Percentiles rank a stretch among this genome's conserved stretches.
These are phyloP conservation scores for Nicotiana benthamiana DNA, from an alignment of 257 asterid species.

Conservation along the genomic window DNA sequence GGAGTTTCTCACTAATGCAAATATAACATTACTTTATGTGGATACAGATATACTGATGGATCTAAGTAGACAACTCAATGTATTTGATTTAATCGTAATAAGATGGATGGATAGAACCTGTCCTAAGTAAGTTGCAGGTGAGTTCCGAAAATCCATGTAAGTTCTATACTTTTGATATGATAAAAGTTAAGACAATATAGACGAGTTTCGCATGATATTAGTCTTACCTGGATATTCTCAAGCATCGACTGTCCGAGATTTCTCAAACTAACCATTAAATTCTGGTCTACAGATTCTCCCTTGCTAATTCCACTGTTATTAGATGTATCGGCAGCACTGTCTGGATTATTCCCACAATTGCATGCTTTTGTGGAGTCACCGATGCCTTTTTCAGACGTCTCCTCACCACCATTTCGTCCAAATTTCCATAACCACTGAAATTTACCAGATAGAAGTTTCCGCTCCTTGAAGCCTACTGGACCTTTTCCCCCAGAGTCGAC, in stretches of 20 bases:
- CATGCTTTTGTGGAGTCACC: conserved; percentile 16
- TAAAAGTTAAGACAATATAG: not conserved
- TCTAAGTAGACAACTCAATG: too few species aligned
- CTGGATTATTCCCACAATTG: conserved; percentile 7
- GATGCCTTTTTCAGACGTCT: conserved; percentile 21
- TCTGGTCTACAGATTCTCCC: conserved; percentile 35
- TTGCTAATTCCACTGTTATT: conserved; percentile 15
- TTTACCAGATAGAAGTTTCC: conserved; percentile 25
- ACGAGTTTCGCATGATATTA: not conserved
- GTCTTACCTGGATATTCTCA: conserved; percentile 39
- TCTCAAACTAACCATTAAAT: conserved; percentile 23
- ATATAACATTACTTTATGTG: too few species aligned
- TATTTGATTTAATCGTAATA: too few species aligned
- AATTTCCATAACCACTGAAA: conserved; percentile 40
- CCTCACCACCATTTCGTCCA: conserved; percentile 30
- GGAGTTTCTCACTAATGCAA: too few species aligned
- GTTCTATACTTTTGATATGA: not conserved
- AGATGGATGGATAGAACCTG: too few species aligned
- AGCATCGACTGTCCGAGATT: conserved; percentile 41
- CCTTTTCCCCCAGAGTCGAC: conserved; percentile 22
- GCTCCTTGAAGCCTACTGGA: conserved; percentile 17
- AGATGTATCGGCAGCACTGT: not conserved
- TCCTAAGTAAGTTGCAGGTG: too few species aligned
- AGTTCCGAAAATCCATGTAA: too few species aligned
- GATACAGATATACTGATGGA: too few species aligned